phyloP scores from a whole-genome alignment of 768 basidiomycete species.

The Lactarius vividus region DNA sequence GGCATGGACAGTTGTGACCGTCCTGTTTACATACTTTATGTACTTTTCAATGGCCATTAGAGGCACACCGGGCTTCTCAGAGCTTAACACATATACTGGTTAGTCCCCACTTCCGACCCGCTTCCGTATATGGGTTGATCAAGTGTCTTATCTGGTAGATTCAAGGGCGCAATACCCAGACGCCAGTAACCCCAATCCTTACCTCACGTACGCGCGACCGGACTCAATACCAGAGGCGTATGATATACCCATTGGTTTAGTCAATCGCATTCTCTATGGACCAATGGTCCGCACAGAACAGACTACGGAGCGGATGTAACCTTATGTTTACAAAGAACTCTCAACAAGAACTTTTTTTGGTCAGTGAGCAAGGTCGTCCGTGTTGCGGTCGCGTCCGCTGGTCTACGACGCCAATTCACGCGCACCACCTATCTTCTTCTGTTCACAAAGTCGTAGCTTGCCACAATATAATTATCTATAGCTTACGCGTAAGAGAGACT shows the following conservation, averaged over 20 bases:
- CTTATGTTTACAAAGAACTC: neutral
- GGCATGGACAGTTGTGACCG: conserved; percentile 67
- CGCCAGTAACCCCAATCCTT: conserved; percentile 39
- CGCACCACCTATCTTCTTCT: neutral
- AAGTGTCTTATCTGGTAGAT: conserved; percentile 42
- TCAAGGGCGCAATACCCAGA: conserved; percentile 52
- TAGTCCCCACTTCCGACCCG: conserved; percentile 25
- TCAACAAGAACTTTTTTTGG: neutral
- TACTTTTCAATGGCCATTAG: conserved; percentile 76
- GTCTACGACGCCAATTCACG: neutral
- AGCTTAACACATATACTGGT: conserved; percentile 70
- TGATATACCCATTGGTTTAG: conserved; percentile 79
- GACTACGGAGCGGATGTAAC: neutral
- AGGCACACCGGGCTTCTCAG: conserved; percentile 66
- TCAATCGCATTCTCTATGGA: conserved; percentile 68
- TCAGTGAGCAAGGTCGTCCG: neutral
- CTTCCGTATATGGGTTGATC: conserved; percentile 6
- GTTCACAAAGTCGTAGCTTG: conserved; percentile 15
- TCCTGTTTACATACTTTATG: conserved; percentile 70
- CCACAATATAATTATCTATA: conserved; percentile 23
- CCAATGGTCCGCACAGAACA: neutral
- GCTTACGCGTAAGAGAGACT: conserved; percentile 20
- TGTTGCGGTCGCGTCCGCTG: neutral
- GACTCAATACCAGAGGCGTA: conserved; percentile 62
- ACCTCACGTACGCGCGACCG: conserved; percentile 46